Evolutionary conservation across 1,284 basidiomycete species (phyloP).

Genomic region (Vanrija sp.): DNA sequence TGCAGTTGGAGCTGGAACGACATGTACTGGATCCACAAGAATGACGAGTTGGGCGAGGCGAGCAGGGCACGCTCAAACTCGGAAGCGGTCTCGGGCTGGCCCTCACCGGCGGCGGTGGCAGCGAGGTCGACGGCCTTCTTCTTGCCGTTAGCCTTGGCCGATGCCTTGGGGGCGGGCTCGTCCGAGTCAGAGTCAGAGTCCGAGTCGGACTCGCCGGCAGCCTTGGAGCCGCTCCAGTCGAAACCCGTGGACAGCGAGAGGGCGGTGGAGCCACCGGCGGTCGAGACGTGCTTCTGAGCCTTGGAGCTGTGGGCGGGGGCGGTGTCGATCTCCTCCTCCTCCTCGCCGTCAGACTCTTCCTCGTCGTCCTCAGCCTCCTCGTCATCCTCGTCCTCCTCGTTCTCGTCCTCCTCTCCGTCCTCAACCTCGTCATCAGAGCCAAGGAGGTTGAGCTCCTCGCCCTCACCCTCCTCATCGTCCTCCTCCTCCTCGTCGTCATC

Average conservation of each 20-base stretch:
- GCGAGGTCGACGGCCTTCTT: slow-evolving; percentile 73
- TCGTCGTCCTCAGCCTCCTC: slow-evolving; percentile 22
- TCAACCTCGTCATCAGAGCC: slow-evolving; percentile 52
- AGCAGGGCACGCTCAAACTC: slow-evolving; percentile 93
- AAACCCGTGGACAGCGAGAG: slow-evolving; percentile 53
- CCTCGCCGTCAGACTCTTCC: slow-evolving; percentile 20
- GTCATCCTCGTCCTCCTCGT: slow-evolving; percentile 52
- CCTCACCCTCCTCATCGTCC: slow-evolving; percentile 44
- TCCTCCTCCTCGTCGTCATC: slow-evolving; percentile 42
- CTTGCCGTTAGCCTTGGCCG: slow-evolving; percentile 40
- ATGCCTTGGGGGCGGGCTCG: slow-evolving; percentile 12
- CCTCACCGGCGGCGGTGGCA: slow-evolving; percentile 69
- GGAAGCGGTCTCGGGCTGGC: slow-evolving; percentile 80
- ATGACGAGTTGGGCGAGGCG: slow-evolving; percentile 96
- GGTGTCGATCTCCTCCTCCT: slow-evolving; percentile 21
- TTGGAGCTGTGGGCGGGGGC: slow-evolving; percentile 16
- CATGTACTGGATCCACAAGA: slow-evolving; percentile 99
- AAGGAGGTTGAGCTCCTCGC: slow-evolving; percentile 18
- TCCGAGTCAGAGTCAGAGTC: slow-evolving; percentile 56
- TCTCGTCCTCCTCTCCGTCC: slow-evolving; percentile 44
- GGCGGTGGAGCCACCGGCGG: slow-evolving; percentile 28
- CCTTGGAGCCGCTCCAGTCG: slow-evolving; percentile 53
- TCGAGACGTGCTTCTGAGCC: slow-evolving; percentile 25
- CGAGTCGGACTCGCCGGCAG: slow-evolving; percentile 52
- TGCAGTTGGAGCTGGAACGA: slow-evolving; percentile 94